Conservation (phyloP, 139 green algal genomes). For the Pedinophyceae sp. region DNA sequence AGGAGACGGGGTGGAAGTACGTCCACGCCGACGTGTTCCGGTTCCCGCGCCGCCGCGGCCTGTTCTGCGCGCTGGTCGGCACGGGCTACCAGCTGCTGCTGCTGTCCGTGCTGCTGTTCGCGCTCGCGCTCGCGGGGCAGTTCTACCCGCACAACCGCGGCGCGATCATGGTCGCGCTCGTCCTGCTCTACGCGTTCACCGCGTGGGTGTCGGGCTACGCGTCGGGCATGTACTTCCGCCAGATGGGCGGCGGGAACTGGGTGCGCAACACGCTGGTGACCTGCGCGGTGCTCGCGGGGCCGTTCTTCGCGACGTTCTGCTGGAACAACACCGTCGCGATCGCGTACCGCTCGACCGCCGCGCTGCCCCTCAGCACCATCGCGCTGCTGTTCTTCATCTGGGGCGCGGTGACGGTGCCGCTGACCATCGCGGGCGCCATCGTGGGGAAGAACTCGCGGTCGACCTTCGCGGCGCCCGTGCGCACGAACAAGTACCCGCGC, state of each 20-base stretch:
- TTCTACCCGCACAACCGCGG: constrained; percentile 94
- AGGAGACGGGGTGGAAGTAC: constrained; percentile 73
- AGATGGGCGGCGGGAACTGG: constrained; percentile 65
- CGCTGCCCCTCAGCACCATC: constrained; percentile 69
- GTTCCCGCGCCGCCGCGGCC: constrained; percentile 49
- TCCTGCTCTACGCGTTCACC: constrained; percentile 82
- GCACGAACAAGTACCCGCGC: constrained; percentile 78
- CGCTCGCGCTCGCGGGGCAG: constrained; percentile 56
- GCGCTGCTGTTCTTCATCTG: constrained; percentile 34
- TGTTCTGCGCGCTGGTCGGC: constrained; percentile 74
- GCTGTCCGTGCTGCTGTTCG: constrained; percentile 39
- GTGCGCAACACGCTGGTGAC: constrained; percentile 57
- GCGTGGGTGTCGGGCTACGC: constrained; percentile 70
- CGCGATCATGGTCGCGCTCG: constrained; percentile 57
- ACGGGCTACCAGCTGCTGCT: constrained; percentile 44
- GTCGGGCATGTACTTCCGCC: constrained; percentile 62
- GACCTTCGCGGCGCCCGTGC: constrained; percentile 27
- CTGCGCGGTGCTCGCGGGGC: constrained; percentile 52
- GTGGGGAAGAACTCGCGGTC: constrained; percentile 22
- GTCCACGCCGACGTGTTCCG: constrained; percentile 92
- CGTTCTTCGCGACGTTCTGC: constrained; percentile 56
- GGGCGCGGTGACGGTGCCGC: constrained; percentile 16
- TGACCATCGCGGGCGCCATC: constrained; percentile 27
- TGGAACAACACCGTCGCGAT: constrained; percentile 75
- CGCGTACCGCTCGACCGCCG: constrained; percentile 41